A percentile compares a stretch with the other conserved stretches of the same genome.
These are phyloP conservation scores for Calocybe gangraenosa DNA, from an alignment of 768 basidiomycete species.

Conservation along the genomic window DNA sequence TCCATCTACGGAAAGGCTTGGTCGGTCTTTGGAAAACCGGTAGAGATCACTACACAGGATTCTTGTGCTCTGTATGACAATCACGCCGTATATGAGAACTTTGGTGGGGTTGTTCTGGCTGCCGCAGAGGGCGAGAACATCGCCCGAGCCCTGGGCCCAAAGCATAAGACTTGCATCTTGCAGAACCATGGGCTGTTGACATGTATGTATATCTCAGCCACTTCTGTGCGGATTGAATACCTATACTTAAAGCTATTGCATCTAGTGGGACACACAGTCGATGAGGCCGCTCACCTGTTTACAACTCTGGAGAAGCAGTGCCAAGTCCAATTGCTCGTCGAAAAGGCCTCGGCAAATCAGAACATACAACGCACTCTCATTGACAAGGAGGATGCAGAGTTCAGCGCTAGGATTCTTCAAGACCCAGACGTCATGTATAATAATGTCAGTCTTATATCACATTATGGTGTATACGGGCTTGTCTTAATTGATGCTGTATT, in stretches of 20 bases:
- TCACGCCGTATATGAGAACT: constrained; percentile 38
- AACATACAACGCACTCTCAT: constrained; percentile 20
- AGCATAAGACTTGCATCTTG: constrained; percentile 37
- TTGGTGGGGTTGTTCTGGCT: constrained; percentile 45
- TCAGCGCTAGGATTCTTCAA: constrained; percentile 18
- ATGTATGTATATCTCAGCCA: constrained; percentile 5
- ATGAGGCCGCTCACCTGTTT: constrained; percentile 39
- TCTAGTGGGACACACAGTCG: constrained; percentile 34
- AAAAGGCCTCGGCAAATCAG: constrained; percentile 31
- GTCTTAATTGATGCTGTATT: too few species aligned
- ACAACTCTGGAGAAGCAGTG: constrained; percentile 40
- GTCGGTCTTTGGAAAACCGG: constrained; percentile 37
- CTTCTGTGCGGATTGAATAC: background rate
- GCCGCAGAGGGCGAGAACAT: constrained; percentile 42
- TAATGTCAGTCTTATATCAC: constrained; percentile 8
- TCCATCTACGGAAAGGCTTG: constrained; percentile 47
- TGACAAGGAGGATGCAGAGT: constrained; percentile 21
- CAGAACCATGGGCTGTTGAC: constrained; percentile 39
- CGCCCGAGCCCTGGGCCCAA: constrained; percentile 34
- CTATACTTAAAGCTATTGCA: background rate
- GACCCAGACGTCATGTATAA: constrained; percentile 17
- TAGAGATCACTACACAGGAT: constrained; percentile 43
- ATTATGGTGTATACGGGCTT: background rate
- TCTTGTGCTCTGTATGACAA: constrained; percentile 40
- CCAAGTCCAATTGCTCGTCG: constrained; percentile 41